Conservation (phyloP, 139 green algal species). For the Ulvella scutata region DNA sequence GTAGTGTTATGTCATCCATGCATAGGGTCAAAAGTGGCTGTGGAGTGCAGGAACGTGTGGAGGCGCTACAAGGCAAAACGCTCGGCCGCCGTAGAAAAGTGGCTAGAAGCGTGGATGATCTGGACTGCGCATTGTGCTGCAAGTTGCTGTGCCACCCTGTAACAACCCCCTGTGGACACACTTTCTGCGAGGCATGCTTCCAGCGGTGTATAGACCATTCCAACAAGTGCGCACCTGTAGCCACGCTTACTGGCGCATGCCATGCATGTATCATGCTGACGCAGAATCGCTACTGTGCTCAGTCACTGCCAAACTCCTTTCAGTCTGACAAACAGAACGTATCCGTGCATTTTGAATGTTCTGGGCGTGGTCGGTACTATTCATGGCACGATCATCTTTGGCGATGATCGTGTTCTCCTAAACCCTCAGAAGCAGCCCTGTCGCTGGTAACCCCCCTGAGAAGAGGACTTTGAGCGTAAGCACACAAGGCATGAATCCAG, state of each 20-base stretch:
- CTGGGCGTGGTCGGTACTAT: neutral
- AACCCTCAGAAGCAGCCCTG: neutral
- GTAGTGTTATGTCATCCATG: neutral
- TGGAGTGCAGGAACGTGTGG: neutral
- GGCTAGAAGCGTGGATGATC: slow-evolving; percentile 35
- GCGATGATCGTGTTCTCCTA: neutral
- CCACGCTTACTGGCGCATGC: neutral
- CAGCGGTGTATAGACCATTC: slow-evolving; percentile 53
- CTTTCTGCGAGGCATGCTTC: slow-evolving; percentile 71
- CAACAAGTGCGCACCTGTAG: slow-evolving; percentile 35
- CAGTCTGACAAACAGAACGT: neutral
- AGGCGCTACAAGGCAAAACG: neutral
- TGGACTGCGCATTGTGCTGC: slow-evolving; percentile 73
- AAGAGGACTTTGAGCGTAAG: neutral
- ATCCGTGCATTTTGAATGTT: neutral
- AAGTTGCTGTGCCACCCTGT: slow-evolving; percentile 79
- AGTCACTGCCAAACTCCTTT: neutral
- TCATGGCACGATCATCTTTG: neutral
- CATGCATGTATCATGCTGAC: neutral
- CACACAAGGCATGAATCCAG: neutral
- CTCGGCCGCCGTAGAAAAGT: neutral
- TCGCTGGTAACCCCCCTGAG: neutral
- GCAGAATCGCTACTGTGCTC: neutral
- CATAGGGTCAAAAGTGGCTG: neutral
- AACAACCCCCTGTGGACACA: slow-evolving; percentile 82